Percentiles rank a stretch among this genome's conserved stretches.
phyloP scores from a whole-genome alignment of 768 basidiomycete species.

The Rhodotorula kratochvilovae region DNA sequence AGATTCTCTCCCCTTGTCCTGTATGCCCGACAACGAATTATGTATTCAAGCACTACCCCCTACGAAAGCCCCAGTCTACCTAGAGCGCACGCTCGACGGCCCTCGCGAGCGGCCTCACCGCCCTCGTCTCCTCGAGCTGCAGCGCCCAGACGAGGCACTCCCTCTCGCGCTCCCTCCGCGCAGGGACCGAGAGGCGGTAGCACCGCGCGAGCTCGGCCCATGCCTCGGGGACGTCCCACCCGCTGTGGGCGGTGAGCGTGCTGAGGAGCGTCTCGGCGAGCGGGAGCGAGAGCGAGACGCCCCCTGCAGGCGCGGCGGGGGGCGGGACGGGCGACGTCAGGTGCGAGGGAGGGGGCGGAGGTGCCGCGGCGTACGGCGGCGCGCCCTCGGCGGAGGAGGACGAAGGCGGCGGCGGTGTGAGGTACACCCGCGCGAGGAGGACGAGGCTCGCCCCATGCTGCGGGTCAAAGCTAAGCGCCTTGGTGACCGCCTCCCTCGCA shows the following conservation, averaged over 20 bases:
- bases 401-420: conserved; percentile 51
- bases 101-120: conserved; percentile 45
- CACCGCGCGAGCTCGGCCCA: conserved; percentile 73
- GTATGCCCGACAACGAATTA: too few relatives aligned
- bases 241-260: conserved; percentile 63
- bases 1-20: background rate
- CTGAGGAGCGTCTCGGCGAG: conserved; percentile 75
- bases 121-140: conserved; percentile 48
- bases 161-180: conserved; percentile 59
- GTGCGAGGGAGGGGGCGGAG: background rate
- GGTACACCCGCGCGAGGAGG: conserved; percentile 70
- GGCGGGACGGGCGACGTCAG: conserved; percentile 16
- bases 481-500: conserved; percentile 73
- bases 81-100: conserved; percentile 42
- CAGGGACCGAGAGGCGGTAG: conserved; percentile 65
- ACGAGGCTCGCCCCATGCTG: conserved; percentile 73
- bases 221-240: conserved; percentile 88
- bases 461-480: conserved; percentile 80
- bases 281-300: conserved; percentile 5
- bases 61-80: background rate
- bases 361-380: background rate
- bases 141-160: conserved; percentile 72
- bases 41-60: background rate
- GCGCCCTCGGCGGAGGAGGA: too few relatives aligned
- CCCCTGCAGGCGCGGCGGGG: conserved; percentile 6